Evolutionary conservation across 78 protist genomes (phyloP).

Genomic region (Monocercomonoides exilis): DNA sequence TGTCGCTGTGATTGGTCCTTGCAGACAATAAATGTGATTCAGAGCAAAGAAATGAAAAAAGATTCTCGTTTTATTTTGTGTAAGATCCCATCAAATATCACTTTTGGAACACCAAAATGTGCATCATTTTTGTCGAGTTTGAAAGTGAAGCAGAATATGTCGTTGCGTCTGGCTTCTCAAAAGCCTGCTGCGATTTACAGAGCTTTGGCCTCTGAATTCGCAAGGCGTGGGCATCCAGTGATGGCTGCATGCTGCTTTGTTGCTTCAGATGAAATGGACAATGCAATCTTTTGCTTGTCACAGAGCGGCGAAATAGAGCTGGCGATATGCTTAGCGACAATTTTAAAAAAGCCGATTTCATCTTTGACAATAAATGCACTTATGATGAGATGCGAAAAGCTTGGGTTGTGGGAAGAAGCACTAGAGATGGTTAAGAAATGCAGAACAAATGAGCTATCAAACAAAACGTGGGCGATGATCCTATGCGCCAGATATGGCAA

Average conservation of each 20-base stretch:
- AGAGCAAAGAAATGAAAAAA: too few relatives aligned
- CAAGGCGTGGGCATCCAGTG: background rate
- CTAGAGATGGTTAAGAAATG: background rate
- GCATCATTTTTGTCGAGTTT: too few relatives aligned
- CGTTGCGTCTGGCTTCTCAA: too few relatives aligned
- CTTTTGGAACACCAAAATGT: too few relatives aligned
- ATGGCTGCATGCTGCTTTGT: constrained; percentile 1
- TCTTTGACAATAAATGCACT: too few relatives aligned
- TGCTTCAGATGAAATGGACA: background rate
- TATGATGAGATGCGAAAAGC: background rate
- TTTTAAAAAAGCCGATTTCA: background rate
- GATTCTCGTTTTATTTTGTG: too few relatives aligned
- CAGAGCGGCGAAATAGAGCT: background rate
- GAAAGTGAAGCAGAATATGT: too few relatives aligned
- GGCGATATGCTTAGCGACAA: background rate
- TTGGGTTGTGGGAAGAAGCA: background rate
- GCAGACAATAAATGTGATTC: too few relatives aligned
- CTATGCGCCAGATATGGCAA: background rate
- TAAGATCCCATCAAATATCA: too few relatives aligned
- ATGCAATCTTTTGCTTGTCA: background rate
- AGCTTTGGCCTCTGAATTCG: too few relatives aligned
- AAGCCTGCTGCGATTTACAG: too few relatives aligned
- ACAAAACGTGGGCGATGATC: background rate
- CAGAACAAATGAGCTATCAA: background rate
- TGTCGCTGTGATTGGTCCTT: too few relatives aligned